A percentile compares a stretch with the other conserved stretches of the same genome.
These are phyloP conservation scores for Didymella sp. DNA, from an alignment of 2,329 filamentous ascomycete genomes.

Conservation along the genomic window DNA sequence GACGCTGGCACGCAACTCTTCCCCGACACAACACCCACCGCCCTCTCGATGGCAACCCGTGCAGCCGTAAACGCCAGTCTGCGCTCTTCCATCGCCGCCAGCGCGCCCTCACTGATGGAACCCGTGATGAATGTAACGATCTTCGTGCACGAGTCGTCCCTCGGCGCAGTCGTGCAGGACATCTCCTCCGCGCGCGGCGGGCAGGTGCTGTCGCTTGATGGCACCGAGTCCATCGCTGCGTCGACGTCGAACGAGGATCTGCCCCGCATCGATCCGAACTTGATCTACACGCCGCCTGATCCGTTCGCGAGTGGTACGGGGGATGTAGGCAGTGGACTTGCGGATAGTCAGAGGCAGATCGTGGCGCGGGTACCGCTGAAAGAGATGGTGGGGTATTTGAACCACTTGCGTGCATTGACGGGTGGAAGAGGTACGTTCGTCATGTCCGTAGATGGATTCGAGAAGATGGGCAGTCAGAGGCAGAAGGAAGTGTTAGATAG, in stretches of 20 bases:
- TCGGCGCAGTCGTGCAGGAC: slow-evolving; percentile 84
- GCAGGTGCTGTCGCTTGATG: slow-evolving; percentile 73
- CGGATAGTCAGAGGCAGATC: slow-evolving; percentile 62
- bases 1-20: slow-evolving; percentile 70
- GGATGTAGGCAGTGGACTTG: slow-evolving; percentile 24
- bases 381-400: slow-evolving; percentile 95
- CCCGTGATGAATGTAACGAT: slow-evolving; percentile 93
- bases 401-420: slow-evolving; percentile 86
- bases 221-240: slow-evolving; percentile 21
- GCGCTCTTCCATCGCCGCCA: slow-evolving; percentile 63
- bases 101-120: slow-evolving; percentile 76
- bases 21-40: slow-evolving; percentile 70
- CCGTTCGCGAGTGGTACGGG: slow-evolving; percentile 66
- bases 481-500: slow-evolving; percentile 62
- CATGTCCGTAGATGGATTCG: slow-evolving; percentile 75
- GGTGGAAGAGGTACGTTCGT: slow-evolving; percentile 81
- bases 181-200: slow-evolving; percentile 76
- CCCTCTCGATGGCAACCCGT: slow-evolving; percentile 70
- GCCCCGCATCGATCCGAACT: slow-evolving; percentile 68
- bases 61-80: slow-evolving; percentile 71
- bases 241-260: slow-evolving; percentile 38
- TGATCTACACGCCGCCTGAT: slow-evolving; percentile 87
- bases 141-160: slow-evolving; percentile 78
- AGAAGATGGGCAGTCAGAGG: slow-evolving; percentile 68
- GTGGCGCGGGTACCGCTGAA: slow-evolving; percentile 89